Evolutionary conservation across 23 red algal genomes (phyloP), one percentile per base, ranked within the genome.

Genomic region (Gracilaria gracilis): DNA sequence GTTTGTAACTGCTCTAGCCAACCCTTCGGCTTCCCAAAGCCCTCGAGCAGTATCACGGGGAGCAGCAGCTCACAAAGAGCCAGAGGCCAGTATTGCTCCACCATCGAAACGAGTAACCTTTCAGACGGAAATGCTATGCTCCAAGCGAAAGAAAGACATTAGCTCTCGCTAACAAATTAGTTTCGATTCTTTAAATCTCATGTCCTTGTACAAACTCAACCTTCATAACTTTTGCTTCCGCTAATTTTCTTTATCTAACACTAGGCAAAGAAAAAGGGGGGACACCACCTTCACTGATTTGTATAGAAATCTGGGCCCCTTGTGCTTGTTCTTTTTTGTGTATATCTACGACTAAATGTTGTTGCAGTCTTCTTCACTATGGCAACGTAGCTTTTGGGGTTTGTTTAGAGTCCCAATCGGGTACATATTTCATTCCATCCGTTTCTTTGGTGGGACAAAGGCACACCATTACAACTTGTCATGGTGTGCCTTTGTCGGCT

Each of bases 211-310:
- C 64, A 28, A 16, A 14, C 28, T 37, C 64, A 69, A n/a, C 27
- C 16, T 20, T 32, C 42, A 46, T 46, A 46, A 46, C 42, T 46
- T 46, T 5, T 69, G n/a, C 64, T 36, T 69, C 7, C 8, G 31
- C 64, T 69, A 69, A 36, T 69, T 69, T 37, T 20, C 64, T 69
- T 36, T 69, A 69, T 37, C 64, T 69, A 69, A 69, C 64, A 37
- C 9, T 37, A 7, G 9, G 13, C 28, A 17, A 69, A 19, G 33
- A 69, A 69, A 36, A 32, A 69, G n/a, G n/a, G n/a, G 33, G 2
- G 32, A 69, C 33, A 55, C 19, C 9, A 24, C 64, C 27, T 38
- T 9, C 23, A 9, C 16, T 37, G 31, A 37, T 69, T 20, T 69
- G 64, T 69, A 69, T 32, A 34, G 31, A 34, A 17, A 17, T 36